phyloP scores from a whole-genome alignment of 768 basidiomycete genomes.

The Mycena galericulata region DNA sequence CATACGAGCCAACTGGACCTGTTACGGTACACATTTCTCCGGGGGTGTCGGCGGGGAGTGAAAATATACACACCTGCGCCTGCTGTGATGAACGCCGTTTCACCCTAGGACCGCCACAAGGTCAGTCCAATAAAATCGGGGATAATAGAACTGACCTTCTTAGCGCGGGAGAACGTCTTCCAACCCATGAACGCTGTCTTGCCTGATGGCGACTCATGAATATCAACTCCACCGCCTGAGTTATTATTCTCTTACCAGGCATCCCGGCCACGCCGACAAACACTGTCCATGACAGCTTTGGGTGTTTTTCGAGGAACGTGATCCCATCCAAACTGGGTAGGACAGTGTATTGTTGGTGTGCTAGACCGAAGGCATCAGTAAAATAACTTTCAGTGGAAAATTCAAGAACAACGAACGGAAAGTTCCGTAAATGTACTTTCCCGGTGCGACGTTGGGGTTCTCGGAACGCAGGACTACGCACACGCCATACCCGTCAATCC shows the following conservation, averaged over 20 bases:
- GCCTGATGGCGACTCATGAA: constrained; percentile 35
- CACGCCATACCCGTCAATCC: constrained; percentile 46
- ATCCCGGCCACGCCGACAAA: constrained; percentile 55
- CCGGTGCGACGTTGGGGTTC: constrained; percentile 37
- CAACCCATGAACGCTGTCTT: constrained; percentile 48
- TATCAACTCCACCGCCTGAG: constrained; percentile 2
- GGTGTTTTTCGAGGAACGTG: constrained; percentile 48
- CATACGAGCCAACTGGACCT: constrained; percentile 24
- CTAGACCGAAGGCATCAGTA: no score
- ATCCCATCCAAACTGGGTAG: constrained; percentile 18
- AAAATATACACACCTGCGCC: neutral
- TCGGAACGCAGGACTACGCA: constrained; percentile 52
- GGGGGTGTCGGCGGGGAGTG: neutral
- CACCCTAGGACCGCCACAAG: neutral
- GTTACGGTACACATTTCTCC: no score
- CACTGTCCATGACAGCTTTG: constrained; percentile 54
- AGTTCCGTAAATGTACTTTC: constrained; percentile 49
- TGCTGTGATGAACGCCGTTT: constrained; percentile 15
- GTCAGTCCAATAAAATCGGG: neutral
- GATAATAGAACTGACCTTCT: constrained; percentile 41
- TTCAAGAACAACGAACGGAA: no score
- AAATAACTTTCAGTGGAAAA: no score
- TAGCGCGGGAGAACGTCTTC: constrained; percentile 43
- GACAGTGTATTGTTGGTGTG: no score
- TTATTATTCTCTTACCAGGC: constrained; percentile 28